Percentiles rank a stretch among this genome's conserved stretches.
Conservation (phyloP, 1,139 yeast species). For the Zhuliangozyma parablackwelliae region DNA sequence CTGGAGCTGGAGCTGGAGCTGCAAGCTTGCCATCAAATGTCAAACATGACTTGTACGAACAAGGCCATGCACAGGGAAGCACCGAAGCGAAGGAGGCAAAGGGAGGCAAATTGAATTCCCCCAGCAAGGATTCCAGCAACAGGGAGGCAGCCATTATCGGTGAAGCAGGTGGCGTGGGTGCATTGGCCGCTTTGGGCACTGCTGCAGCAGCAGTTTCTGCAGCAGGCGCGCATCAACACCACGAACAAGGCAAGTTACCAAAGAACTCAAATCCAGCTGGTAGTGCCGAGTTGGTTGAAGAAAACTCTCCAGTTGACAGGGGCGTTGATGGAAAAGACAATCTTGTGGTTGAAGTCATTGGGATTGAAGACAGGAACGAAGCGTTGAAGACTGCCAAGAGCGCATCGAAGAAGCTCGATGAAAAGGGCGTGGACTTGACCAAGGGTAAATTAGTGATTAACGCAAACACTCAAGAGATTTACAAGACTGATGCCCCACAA, state of each 20-base stretch:
- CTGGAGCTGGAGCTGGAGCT: no score
- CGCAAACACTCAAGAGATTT: constrained; percentile 30
- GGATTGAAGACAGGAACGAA: constrained; percentile 27
- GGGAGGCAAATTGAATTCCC: constrained; percentile 3
- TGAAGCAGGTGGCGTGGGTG: no score
- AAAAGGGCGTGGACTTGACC: constrained; percentile 32
- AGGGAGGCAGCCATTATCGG: constrained; percentile 9
- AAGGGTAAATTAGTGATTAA: constrained; percentile 35
- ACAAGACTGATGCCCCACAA: constrained; percentile 21
- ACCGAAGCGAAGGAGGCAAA: no score
- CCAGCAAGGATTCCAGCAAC: no score
- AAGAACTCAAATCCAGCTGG: constrained; percentile 1
- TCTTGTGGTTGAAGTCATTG: constrained; percentile 36
- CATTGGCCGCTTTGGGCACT: constrained; percentile 6
- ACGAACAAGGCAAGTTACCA: constrained; percentile 1
- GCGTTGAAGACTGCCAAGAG: constrained; percentile 34
- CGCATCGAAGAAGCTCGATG: constrained; percentile 31
- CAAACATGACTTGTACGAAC: constrained; percentile 10
- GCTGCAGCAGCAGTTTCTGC: constrained; percentile 4
- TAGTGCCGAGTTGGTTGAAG: constrained; percentile 4
- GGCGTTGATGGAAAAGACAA: constrained; percentile 10
- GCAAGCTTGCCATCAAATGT: no score
- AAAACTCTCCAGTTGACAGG: constrained; percentile 3
- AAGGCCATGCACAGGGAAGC: constrained; percentile 10
- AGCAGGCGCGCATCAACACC: background rate